Conservation (phyloP, 140 eudicot species). For the Flaveria floridana region DNA sequence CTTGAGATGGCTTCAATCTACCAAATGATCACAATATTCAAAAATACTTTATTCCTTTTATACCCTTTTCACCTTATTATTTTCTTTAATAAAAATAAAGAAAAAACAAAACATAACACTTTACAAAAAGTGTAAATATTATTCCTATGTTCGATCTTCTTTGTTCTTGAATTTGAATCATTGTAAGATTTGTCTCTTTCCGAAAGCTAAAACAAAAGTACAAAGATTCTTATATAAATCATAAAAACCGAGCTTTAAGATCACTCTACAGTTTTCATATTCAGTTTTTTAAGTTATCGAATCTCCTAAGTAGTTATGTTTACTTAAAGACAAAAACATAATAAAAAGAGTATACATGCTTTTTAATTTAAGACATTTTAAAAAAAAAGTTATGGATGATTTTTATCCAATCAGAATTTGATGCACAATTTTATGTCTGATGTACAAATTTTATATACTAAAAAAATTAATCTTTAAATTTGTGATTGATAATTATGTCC, state of each 20-base stretch:
- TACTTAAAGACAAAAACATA: background rate
- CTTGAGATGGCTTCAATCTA: constrained; percentile 33
- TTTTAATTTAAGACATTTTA: background rate
- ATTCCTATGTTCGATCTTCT: constrained; percentile 42
- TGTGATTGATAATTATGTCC: background rate
- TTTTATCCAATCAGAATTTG: background rate
- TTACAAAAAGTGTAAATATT: constrained; percentile 35
- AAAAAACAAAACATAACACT: constrained; percentile 26
- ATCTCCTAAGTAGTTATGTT: background rate
- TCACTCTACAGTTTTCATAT: background rate
- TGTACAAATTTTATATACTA: no score
- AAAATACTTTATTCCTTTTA: constrained; percentile 23
- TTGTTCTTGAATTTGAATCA: constrained; percentile 38
- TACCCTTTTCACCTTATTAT: constrained; percentile 31
- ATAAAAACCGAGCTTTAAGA: constrained; percentile 19
- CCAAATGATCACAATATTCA: constrained; percentile 28
- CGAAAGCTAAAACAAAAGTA: constrained; percentile 29
- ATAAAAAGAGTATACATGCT: background rate
- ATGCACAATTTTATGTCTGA: background rate
- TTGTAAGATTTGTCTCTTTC: constrained; percentile 28
- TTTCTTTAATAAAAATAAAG: constrained; percentile 14
- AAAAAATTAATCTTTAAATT: no score
- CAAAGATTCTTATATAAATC: constrained; percentile 28
- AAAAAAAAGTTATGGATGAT: no score
- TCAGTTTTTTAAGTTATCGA: background rate